A percentile compares a stretch with the other conserved stretches of the same genome.
phyloP scores from a whole-genome alignment of 805 yeast genomes.

The Vanderwaltozyma tropicalis region DNA sequence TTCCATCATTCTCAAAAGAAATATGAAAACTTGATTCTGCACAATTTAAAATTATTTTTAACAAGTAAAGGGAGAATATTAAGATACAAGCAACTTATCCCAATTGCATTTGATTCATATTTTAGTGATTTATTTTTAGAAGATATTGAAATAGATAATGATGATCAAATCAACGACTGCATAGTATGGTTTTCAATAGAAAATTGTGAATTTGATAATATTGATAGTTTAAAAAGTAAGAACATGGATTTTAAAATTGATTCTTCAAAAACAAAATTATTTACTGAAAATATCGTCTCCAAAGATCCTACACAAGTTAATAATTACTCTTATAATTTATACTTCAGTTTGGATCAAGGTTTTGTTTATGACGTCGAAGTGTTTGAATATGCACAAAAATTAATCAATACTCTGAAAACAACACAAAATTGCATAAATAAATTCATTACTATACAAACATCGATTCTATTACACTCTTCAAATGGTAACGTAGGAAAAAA shows the following conservation, averaged over 20 bases:
- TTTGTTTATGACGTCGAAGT: slow-evolving; percentile 29
- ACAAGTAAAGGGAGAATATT: slow-evolving; percentile 50
- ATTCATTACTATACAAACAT: slow-evolving; percentile 34
- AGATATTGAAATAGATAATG: slow-evolving; percentile 1
- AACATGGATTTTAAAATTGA: slow-evolving; percentile 33
- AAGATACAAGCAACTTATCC: slow-evolving; percentile 55
- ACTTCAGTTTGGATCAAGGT: slow-evolving; percentile 34
- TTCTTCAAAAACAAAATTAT: slow-evolving; percentile 56
- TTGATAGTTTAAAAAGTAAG: slow-evolving; percentile 4
- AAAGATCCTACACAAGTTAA: slow-evolving; percentile 28
- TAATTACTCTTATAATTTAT: slow-evolving; percentile 35
- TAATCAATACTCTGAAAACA: slow-evolving; percentile 47
- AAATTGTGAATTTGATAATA: slow-evolving; percentile 28
- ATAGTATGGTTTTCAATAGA: slow-evolving; percentile 82
- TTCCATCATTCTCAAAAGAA: slow-evolving; percentile 21
- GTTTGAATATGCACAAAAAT: slow-evolving; percentile 40
- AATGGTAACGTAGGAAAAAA: slow-evolving; percentile 74
- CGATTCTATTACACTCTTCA: slow-evolving; percentile 56
- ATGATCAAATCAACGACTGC: slow-evolving; percentile 39
- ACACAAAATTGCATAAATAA: slow-evolving; percentile 27
- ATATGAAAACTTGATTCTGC: slow-evolving; percentile 32
- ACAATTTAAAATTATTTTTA: slow-evolving; percentile 53
- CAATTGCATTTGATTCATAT: slow-evolving; percentile 56
- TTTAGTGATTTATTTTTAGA: slow-evolving; percentile 10
- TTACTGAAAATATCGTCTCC: slow-evolving; percentile 50